These are phyloP conservation scores for Samsoniella hepiali DNA, from an alignment of 2,329 filamentous ascomycete species.

Conservation along the genomic window DNA sequence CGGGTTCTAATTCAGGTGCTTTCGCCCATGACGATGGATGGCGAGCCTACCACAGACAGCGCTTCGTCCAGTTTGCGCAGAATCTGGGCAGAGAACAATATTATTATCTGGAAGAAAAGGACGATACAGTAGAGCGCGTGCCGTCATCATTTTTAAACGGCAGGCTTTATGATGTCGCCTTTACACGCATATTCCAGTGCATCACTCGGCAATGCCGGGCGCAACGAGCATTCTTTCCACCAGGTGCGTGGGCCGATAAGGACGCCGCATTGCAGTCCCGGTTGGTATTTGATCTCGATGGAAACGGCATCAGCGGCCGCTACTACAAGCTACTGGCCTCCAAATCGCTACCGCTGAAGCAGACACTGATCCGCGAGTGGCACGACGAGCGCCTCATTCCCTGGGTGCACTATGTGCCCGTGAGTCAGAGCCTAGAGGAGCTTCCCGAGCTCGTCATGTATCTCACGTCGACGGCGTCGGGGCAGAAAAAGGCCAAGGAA, in stretches of 20 bases:
- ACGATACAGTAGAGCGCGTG: conserved; percentile 21
- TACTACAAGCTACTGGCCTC: conserved; percentile 51
- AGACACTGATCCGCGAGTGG: conserved; percentile 54
- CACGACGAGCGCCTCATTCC: conserved; percentile 54
- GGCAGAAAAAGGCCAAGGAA: conserved; percentile 43
- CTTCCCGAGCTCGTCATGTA: conserved; percentile 49
- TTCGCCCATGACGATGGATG: conserved; percentile 35
- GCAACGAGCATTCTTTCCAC: conserved; percentile 31
- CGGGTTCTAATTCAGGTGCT: conserved; percentile 53
- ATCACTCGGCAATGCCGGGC: conserved; percentile 33
- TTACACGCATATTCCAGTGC: conserved; percentile 48
- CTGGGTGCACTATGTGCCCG: conserved; percentile 56
- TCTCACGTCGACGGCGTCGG: conserved; percentile 43
- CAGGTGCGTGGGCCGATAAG: conserved; percentile 32
- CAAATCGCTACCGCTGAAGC: conserved; percentile 46
- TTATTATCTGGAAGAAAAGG: conserved; percentile 31
- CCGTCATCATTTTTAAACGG: conserved; percentile 35
- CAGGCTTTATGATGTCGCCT: conserved; percentile 41
- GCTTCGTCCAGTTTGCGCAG: conserved; percentile 39
- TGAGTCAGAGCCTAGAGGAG: conserved; percentile 48
- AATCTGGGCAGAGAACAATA: conserved; percentile 28
- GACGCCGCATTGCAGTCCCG: conserved; percentile 37
- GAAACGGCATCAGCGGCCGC: conserved; percentile 53
- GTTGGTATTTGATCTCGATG: conserved; percentile 52
- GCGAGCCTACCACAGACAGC: conserved; percentile 46